Evolutionary conservation across 345 rosid species (phyloP).

Genomic region (Syzygium aromaticum): DNA sequence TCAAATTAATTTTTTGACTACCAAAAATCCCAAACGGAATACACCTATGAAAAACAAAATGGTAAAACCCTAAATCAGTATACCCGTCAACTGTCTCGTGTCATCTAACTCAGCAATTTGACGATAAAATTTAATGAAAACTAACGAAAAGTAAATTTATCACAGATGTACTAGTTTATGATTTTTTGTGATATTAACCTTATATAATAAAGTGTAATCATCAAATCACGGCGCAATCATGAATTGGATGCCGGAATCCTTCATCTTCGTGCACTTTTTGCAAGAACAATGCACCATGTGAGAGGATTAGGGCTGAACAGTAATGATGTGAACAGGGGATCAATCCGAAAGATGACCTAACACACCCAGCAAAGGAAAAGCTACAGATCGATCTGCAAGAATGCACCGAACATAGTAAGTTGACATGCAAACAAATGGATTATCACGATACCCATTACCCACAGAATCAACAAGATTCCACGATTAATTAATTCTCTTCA

Average conservation of each 20-base stretch:
- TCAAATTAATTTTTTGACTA: too few relatives aligned
- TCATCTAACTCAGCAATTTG: too few relatives aligned
- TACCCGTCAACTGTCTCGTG: too few relatives aligned
- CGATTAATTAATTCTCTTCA: background rate
- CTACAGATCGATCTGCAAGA: background rate
- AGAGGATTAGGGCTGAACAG: background rate
- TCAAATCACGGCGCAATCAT: background rate
- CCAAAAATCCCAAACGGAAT: too few relatives aligned
- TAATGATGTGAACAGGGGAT: background rate
- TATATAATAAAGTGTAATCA: background rate
- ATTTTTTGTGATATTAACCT: too few relatives aligned
- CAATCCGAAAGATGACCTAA: background rate
- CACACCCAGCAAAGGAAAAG: background rate
- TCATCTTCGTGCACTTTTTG: background rate
- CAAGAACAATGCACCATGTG: background rate
- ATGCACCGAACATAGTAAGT: background rate
- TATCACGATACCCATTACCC: background rate
- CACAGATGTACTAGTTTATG: too few relatives aligned
- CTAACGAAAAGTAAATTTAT: too few relatives aligned
- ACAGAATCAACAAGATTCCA: background rate
- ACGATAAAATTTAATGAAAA: too few relatives aligned
- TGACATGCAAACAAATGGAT: background rate
- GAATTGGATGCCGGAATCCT: background rate
- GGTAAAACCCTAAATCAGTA: too few relatives aligned
- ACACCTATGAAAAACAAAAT: too few relatives aligned